These are phyloP conservation scores for Penicillium sp. DNA, from an alignment of 2,329 filamentous ascomycete species.

Conservation along the genomic window DNA sequence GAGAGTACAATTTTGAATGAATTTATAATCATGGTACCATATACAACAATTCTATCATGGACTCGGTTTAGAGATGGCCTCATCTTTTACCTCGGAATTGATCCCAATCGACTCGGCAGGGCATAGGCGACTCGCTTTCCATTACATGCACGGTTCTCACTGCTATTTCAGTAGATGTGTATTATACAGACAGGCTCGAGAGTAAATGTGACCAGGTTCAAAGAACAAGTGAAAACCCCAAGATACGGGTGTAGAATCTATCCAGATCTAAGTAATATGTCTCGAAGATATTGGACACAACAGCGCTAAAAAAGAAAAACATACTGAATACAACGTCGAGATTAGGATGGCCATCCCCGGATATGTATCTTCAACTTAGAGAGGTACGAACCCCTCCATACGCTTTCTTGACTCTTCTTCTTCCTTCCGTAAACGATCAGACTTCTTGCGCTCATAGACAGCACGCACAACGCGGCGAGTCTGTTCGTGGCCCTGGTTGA, in stretches of 20 bases:
- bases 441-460: constrained; percentile 90
- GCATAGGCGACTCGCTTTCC: too few relatives aligned
- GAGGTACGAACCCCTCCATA: constrained; percentile 32
- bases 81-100: too few relatives aligned
- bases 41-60: too few relatives aligned
- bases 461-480: constrained; percentile 76
- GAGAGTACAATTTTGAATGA: too few relatives aligned
- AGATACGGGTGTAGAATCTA: not conserved
- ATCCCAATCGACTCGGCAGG: too few relatives aligned
- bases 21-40: too few relatives aligned
- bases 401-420: constrained; percentile 23
- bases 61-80: too few relatives aligned
- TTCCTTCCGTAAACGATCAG: constrained; percentile 39
- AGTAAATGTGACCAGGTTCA: too few relatives aligned
- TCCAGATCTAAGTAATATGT: not conserved
- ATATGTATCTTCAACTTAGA: constrained; percentile 16
- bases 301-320: not conserved
- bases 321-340: not conserved
- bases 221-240: not conserved
- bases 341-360: not conserved
- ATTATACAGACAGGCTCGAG: not conserved
- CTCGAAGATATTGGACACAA: not conserved
- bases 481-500: constrained; percentile 73
- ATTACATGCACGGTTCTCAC: not conserved
- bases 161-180: not conserved